phyloP scores from a whole-genome alignment of 352 stramenopile genomes.

The Globisporangium middletonii region DNA sequence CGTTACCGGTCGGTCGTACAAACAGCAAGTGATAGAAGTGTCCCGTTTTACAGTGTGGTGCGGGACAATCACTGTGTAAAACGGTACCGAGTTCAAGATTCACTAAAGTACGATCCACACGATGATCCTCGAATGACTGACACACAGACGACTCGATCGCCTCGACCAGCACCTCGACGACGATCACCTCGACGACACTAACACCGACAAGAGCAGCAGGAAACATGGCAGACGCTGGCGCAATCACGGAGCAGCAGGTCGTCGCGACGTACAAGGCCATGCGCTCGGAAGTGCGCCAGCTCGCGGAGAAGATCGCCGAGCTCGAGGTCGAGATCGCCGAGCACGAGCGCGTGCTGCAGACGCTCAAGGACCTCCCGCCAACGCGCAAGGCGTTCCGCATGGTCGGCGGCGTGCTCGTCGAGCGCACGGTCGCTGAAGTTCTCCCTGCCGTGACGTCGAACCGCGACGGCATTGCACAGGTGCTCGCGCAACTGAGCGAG shows the following conservation, averaged over 20 bases:
- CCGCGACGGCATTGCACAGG: slow-evolving; percentile 72
- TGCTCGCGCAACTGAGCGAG: slow-evolving; percentile 68
- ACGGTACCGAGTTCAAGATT: background rate
- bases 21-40: slow-evolving; percentile 21
- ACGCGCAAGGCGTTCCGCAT: slow-evolving; percentile 92
- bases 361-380: slow-evolving; percentile 60
- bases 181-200: background rate
- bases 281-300: slow-evolving; percentile 73
- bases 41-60: background rate
- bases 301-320: slow-evolving; percentile 82
- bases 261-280: slow-evolving; percentile 86
- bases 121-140: background rate
- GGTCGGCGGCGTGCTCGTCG: slow-evolving; percentile 94
- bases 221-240: slow-evolving; percentile 30
- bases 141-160: background rate
- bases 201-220: slow-evolving; percentile 2
- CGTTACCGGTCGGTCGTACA: slow-evolving; percentile 72
- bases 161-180: background rate
- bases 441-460: slow-evolving; percentile 88
- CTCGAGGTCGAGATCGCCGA: slow-evolving; percentile 80
- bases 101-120: background rate
- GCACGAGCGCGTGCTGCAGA: slow-evolving; percentile 81
- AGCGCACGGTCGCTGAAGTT: slow-evolving; percentile 95
- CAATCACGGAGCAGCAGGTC: slow-evolving; percentile 83
- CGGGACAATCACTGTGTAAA: background rate